Evolutionary conservation across 2,329 filamentous ascomycete species (phyloP), one percentile per base, ranked within the genome.

Genomic region (Trichoderma asperellum): DNA sequence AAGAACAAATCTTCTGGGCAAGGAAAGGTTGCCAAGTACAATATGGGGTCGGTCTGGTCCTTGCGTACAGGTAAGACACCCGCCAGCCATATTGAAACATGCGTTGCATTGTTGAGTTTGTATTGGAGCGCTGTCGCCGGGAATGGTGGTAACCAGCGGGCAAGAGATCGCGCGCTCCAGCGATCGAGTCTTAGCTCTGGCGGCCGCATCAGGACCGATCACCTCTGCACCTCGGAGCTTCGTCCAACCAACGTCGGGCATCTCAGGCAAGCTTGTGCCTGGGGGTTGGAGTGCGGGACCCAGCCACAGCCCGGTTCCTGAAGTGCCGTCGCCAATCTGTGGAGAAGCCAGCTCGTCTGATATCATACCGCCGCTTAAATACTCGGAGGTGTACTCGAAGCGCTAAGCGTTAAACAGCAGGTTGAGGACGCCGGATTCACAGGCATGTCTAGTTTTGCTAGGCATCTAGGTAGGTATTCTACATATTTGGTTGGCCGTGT

Each of bases 251-350:
- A 29, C 16, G 57, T 18, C 34, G 29, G 55, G 24, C 55, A n/a
- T 14, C 47, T 11, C 4, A 11, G 4, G n/a, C 27, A 37, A 29
- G 27, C 63, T 47, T 59, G 64, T 67, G 53, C 55, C 64, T 59
- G 55, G 53, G n/a, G 53, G n/a, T 59, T 49, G 29, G 10, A 18
- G 34, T 52, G 64, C 55, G 55, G 64, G 64, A 29, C 55, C 43
- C 55, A 35, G 55, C 52, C 63, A 66, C 37, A 47, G 40, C 24
- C 56, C 65, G 65, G 65, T 61, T 61, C 56, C 57, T 61, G 57
- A 68, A 61, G 65, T 68, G 65, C 56, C 65, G 65, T 61, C 65
- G 65, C 57, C 65, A 61, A 68, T 68, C 65, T 67, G 64, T 67
- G 64, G 64, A 43, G 64, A 52, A 67, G 49, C 52, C 37, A 47